Percentiles rank a stretch among this genome's conserved stretches.
These are phyloP conservation scores for Zasmidium angulare DNA, from an alignment of 2,329 filamentous ascomycete genomes.

Conservation along the genomic window DNA sequence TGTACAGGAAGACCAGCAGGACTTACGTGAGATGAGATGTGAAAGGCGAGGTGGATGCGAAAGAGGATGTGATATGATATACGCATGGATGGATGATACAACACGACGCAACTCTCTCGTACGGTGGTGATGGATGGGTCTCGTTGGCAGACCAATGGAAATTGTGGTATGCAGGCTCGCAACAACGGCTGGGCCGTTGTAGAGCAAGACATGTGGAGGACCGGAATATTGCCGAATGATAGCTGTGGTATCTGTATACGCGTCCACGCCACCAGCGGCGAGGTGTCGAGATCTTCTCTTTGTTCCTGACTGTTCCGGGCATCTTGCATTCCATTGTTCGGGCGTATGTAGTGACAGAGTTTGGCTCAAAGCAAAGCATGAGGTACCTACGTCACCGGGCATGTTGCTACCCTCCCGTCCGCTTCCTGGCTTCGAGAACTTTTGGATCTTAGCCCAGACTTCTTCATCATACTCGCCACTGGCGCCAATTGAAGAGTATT, in stretches of 20 bases:
- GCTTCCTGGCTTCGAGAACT: no score
- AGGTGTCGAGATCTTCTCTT: neutral
- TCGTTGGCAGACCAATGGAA: neutral
- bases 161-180: neutral
- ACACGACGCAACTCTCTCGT: neutral
- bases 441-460: neutral
- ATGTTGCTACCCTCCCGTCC: neutral
- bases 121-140: neutral
- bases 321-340: neutral
- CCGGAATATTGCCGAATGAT: neutral
- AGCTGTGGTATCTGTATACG: neutral
- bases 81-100: no score
- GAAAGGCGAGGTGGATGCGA: neutral
- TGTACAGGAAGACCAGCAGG: slow-evolving; percentile 26
- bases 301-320: neutral
- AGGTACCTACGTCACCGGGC: neutral
- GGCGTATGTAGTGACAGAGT: neutral
- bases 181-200: neutral
- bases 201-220: neutral
- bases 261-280: neutral
- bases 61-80: neutral
- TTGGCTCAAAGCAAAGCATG: no score
- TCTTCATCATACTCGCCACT: neutral
- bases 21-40: slow-evolving; percentile 26
- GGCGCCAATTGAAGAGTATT: neutral